phyloP scores from a whole-genome alignment of 108 stramenopile genomes.

The Fistulifera pelliculosa region DNA sequence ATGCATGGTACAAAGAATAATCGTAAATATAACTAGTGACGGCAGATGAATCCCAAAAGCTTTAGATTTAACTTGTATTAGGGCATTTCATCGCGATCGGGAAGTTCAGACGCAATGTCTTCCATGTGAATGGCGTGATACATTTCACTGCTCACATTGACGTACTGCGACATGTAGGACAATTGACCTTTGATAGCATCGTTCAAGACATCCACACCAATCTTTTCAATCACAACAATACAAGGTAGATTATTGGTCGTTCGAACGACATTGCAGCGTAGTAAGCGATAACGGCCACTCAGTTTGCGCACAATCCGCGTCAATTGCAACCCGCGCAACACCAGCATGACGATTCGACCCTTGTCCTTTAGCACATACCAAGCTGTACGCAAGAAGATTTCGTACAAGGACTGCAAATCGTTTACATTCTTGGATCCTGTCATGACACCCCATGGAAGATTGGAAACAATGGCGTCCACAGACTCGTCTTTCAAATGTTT shows the following conservation, averaged over 20 bases:
- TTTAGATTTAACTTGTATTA: too few species aligned
- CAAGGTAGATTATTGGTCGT: slow-evolving; percentile 65
- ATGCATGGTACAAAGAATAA: too few species aligned
- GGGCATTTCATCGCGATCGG: not conserved
- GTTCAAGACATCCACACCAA: slow-evolving; percentile 36
- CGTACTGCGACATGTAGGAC: slow-evolving; percentile 47
- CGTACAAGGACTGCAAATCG: slow-evolving; percentile 58
- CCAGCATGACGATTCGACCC: slow-evolving; percentile 56
- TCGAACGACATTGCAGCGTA: slow-evolving; percentile 47
- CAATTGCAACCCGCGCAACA: slow-evolving; percentile 54
- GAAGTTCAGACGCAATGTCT: slow-evolving; percentile 26
- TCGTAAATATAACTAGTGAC: too few species aligned
- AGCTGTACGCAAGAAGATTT: slow-evolving; percentile 53
- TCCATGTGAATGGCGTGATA: slow-evolving; percentile 52
- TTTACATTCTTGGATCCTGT: slow-evolving; percentile 51
- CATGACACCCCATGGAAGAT: slow-evolving; percentile 65
- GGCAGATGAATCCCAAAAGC: too few species aligned
- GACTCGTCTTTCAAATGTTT: slow-evolving; percentile 42
- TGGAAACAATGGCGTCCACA: slow-evolving; percentile 48
- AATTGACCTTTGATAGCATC: slow-evolving; percentile 55
- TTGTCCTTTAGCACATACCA: slow-evolving; percentile 54
- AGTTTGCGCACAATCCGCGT: slow-evolving; percentile 60
- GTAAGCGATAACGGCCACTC: slow-evolving; percentile 43
- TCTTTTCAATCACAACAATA: slow-evolving; percentile 57
- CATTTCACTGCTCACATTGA: slow-evolving; percentile 57